Percentiles rank a stretch among this genome's conserved stretches.
Evolutionary conservation across 257 asterid genomes (phyloP).

Genomic region (Solanum infundibuliforme): DNA sequence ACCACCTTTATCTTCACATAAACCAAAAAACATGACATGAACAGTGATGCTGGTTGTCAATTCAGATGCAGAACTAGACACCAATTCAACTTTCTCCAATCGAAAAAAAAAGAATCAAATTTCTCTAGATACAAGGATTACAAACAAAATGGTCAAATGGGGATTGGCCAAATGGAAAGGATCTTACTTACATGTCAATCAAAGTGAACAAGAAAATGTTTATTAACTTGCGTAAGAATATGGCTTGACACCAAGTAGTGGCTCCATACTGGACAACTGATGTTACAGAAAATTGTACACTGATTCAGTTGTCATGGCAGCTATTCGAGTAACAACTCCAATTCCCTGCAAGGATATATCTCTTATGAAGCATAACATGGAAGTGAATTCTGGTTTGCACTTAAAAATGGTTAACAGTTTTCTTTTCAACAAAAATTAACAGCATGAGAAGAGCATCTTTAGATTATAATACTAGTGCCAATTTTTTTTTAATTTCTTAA

Average conservation of each 20-base stretch:
- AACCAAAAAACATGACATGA: background rate
- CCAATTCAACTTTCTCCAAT: background rate
- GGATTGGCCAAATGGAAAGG: background rate
- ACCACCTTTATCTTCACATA: background rate
- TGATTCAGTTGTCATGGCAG: conserved; percentile 75
- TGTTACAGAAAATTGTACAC: conserved; percentile 61
- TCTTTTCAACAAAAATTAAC: background rate
- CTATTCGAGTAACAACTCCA: conserved; percentile 70
- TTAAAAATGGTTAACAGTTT: background rate
- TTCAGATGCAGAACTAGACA: background rate
- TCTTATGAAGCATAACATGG: background rate
- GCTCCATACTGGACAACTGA: conserved; percentile 53
- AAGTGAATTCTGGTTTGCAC: background rate
- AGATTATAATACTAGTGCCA: background rate
- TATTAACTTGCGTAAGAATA: conserved; percentile 12
- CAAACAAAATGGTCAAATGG: background rate
- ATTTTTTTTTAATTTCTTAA: background rate
- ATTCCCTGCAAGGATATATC: conserved; percentile 22
- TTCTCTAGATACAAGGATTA: background rate
- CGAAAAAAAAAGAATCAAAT: background rate
- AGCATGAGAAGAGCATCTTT: background rate
- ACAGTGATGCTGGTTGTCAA: background rate
- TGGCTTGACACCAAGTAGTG: conserved; percentile 69
- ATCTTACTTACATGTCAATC: background rate
- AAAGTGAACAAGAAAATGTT: background rate